Conservation (phyloP, 164 flowering plant genomes). For the Warburgia ugandensis region DNA sequence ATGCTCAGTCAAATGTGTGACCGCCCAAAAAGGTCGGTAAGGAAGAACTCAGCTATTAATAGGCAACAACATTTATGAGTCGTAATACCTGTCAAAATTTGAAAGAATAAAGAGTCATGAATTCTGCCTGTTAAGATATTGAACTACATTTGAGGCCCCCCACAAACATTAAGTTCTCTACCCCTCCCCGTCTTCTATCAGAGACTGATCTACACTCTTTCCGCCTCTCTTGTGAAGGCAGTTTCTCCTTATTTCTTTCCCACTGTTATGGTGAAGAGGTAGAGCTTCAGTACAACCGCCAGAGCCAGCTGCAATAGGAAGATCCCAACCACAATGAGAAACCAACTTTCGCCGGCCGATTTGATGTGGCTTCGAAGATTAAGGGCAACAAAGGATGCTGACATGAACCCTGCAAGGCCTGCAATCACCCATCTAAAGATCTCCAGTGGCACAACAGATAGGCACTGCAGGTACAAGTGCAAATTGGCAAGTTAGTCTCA, state of each 20-base stretch:
- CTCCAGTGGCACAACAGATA: constrained; percentile 73
- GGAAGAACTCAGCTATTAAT: no score
- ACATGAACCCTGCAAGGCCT: constrained; percentile 94
- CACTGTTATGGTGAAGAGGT: constrained; percentile 79
- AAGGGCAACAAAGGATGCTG: constrained; percentile 88
- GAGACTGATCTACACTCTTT: no score
- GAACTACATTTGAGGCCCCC: no score
- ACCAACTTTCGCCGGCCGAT: constrained; percentile 97
- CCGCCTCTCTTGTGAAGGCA: no score
- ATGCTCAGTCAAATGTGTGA: no score
- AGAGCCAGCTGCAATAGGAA: constrained; percentile 88
- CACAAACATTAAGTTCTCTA: no score
- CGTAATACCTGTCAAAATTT: no score
- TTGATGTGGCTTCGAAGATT: constrained; percentile 80
- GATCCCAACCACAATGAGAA: constrained; percentile 83
- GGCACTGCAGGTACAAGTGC: constrained; percentile 45
- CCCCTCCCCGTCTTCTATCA: no score
- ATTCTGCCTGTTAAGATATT: no score
- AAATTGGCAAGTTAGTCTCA: not conserved
- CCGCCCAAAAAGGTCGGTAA: no score
- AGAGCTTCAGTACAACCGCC: constrained; percentile 70
- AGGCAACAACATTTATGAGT: no score
- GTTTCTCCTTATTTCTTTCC: constrained; percentile 2
- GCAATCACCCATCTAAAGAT: constrained; percentile 87
- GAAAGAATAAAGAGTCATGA: no score